phyloP scores from a whole-genome alignment of 2,329 filamentous ascomycete genomes.

The Lasiodiplodia hormozganensis region DNA sequence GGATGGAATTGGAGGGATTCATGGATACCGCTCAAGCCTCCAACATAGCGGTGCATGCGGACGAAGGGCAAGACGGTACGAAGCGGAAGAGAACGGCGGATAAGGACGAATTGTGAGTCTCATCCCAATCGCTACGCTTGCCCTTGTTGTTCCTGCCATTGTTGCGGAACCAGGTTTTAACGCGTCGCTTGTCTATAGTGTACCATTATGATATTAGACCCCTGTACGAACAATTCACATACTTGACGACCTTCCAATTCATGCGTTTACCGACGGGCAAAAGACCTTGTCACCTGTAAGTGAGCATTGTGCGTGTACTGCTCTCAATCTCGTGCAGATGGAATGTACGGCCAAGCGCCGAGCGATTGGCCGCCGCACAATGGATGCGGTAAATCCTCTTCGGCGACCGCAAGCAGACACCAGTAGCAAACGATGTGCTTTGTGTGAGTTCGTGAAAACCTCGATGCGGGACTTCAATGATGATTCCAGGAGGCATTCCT shows the following conservation, averaged over 20 bases:
- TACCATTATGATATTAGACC: slow-evolving; percentile 23
- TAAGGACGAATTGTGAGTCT: slow-evolving; percentile 42
- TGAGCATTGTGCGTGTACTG: background rate
- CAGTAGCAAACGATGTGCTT: background rate
- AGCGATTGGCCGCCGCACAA: background rate
- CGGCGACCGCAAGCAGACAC: background rate
- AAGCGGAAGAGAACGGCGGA: slow-evolving; percentile 10
- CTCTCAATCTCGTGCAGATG: background rate
- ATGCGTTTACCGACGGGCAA: too few relatives aligned
- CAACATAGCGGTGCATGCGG: slow-evolving; percentile 22
- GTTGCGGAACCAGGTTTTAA: slow-evolving; percentile 14
- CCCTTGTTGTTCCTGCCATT: background rate
- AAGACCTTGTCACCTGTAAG: background rate
- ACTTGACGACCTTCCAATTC: background rate
- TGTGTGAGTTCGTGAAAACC: background rate
- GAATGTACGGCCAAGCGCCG: slow-evolving; percentile 7
- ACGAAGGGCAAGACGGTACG: slow-evolving; percentile 4
- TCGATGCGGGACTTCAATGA: slow-evolving; percentile 10
- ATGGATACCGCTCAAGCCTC: slow-evolving; percentile 41
- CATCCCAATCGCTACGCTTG: slow-evolving; percentile 1
- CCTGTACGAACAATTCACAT: slow-evolving; percentile 16
- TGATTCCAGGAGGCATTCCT: background rate
- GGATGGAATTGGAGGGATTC: slow-evolving; percentile 80
- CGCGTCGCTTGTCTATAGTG: background rate
- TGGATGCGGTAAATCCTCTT: background rate